Percentiles rank a stretch among this genome's conserved stretches.
These are phyloP conservation scores for Blastocystis hominis DNA, from an alignment of 352 stramenopile genomes.

Conservation along the genomic window DNA sequence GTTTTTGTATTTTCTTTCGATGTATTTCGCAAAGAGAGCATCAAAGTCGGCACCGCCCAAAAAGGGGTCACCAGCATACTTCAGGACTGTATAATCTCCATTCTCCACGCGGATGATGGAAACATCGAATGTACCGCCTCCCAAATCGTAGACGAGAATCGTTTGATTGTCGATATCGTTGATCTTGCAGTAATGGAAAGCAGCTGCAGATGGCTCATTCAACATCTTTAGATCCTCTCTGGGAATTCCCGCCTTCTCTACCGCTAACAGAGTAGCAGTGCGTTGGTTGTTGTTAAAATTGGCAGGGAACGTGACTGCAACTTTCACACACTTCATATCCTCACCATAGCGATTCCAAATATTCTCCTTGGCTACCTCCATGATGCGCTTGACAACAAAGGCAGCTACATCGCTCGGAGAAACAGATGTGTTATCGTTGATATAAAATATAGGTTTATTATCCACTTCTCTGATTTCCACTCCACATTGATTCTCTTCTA, in stretches of 20 bases:
- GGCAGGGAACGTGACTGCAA: not conserved
- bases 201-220: conserved; percentile 44
- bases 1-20: not conserved
- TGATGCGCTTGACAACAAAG: not conserved
- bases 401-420: not conserved
- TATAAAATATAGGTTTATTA: not conserved
- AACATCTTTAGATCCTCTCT: not conserved
- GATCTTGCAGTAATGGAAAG: not conserved
- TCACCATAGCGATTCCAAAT: not conserved
- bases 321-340: not conserved
- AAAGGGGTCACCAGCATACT: conserved; percentile 75
- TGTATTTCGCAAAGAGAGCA: not conserved
- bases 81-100: conserved; percentile 63
- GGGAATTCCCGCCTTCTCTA: not conserved
- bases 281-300: conserved; percentile 45
- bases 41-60: conserved; percentile 76
- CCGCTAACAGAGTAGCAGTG: not conserved
- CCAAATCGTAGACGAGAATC: conserved; percentile 67
- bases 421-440: not conserved
- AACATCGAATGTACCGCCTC: conserved; percentile 70
- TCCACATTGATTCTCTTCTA: not conserved
- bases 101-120: conserved; percentile 35
- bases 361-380: not conserved
- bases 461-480: not conserved
- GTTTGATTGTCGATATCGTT: conserved; percentile 14